phyloP scores from a whole-genome alignment of 495 filamentous ascomycete genomes.

The Parachaetomium inaequale region DNA sequence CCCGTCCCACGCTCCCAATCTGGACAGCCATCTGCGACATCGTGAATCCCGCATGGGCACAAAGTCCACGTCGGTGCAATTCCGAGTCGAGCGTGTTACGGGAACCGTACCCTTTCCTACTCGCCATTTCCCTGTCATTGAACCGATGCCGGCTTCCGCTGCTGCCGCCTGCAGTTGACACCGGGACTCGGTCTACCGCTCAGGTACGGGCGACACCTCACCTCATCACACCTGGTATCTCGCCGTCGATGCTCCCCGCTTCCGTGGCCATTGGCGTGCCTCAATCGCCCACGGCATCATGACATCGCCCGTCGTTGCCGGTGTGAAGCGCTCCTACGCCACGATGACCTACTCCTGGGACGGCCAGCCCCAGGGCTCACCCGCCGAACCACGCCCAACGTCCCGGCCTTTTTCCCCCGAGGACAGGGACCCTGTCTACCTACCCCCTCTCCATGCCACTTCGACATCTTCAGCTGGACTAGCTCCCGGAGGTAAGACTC shows the following conservation, averaged over 20 bases:
- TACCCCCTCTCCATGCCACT: not conserved
- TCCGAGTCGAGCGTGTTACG: not conserved
- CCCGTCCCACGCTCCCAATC: not conserved
- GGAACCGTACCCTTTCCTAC: not conserved
- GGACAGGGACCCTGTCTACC: not conserved
- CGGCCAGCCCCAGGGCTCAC: conserved; percentile 1
- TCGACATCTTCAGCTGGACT: not conserved
- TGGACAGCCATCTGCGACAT: not conserved
- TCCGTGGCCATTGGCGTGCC: not conserved
- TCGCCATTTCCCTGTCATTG: not conserved
- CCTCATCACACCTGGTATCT: not conserved
- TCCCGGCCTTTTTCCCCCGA: conserved; percentile 9
- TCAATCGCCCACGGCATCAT: conserved; percentile 7
- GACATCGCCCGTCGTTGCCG: conserved; percentile 15
- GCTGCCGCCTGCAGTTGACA: not conserved
- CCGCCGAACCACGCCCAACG: not conserved
- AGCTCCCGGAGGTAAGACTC: conserved; percentile 6
- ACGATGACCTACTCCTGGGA: conserved; percentile 21
- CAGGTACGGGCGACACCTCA: not conserved
- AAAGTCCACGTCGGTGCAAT: not conserved
- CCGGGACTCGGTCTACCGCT: not conserved
- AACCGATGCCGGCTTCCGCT: not conserved
- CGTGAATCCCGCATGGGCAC: not conserved
- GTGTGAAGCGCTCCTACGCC: conserved; percentile 30
- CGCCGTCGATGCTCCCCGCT: not conserved